Evolutionary conservation across 2,329 filamentous ascomycete species (phyloP), one percentile per base, ranked within the genome.

Genomic region (Pyrenophora tritici-repentis): DNA sequence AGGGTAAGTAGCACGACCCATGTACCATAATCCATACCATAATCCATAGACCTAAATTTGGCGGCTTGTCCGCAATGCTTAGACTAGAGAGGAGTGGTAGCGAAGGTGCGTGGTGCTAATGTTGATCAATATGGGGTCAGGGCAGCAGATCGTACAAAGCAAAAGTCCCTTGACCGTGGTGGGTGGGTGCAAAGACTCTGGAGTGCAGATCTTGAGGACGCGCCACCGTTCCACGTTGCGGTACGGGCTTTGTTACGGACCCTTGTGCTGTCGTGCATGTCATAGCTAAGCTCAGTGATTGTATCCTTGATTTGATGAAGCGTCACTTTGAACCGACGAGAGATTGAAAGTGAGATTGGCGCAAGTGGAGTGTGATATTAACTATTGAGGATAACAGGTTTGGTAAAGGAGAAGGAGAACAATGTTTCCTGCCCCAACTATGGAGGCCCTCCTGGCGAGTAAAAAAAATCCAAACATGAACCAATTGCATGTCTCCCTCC

Each of bases 161-260:
- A 17, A 52, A 13, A 50, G 6, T 24, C 22, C 31, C 22, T 34
- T 14, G 4, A n/a, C n/a, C n/a, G 8, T 24, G 26, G 18, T 24
- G 29, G 18, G 36, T 22, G 32, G 8, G 22, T 9, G 36, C 18
- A 38, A 16, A 52, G 18, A 24, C 16, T 39, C 52, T 43, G 58
- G 53, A 46, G 55, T 61, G 53, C 53, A 61, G 56, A 47, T 39
- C 46, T 40, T 49, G 50, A 59, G 39, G 34, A 14, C 34, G n/a
- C 22, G 35, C 40, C 45, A 49, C 45, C 17, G 20, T 29, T 29
- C 14, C 39, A 22, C 29, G 13, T 37, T 47, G 38, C 43, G 22
- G 8, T 47, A 34, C 43, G 22, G 8, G 2, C 26, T 12, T 29
- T 8, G 26, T 29, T 29, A 10, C 26, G 9, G 26, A 29, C 26